These are phyloP conservation scores for Oryza glaberrima DNA, from an alignment of 176 grass and related monocot genomes.

Conservation along the genomic window DNA sequence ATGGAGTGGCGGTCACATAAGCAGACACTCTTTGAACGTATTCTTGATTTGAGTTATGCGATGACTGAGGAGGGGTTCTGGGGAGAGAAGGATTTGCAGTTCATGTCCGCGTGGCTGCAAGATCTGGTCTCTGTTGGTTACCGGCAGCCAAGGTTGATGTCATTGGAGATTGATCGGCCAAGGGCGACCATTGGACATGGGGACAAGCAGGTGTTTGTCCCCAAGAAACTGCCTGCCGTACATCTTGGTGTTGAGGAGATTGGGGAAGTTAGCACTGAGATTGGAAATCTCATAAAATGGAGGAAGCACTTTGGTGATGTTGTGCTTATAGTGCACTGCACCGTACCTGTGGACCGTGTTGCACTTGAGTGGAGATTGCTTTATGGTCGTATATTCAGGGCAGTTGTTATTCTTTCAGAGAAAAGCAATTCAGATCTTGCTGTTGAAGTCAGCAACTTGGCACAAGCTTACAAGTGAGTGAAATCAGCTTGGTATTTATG, in stretches of 20 bases:
- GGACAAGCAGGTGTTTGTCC: conserved; percentile 68
- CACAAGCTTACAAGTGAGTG: conserved; percentile 92
- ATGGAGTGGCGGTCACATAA: conserved; percentile 76
- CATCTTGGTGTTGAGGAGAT: conserved; percentile 90
- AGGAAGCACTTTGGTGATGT: conserved; percentile 91
- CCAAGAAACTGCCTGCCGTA: conserved; percentile 74
- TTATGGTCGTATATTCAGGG: conserved; percentile 86
- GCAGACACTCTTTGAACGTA: conserved; percentile 73
- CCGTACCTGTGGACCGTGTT: conserved; percentile 53
- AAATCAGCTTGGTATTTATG: conserved; percentile 25
- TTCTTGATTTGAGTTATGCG: conserved; percentile 80
- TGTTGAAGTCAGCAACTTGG: conserved; percentile 56
- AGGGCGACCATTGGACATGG: conserved; percentile 81
- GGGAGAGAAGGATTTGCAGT: conserved; percentile 68
- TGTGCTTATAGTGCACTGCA: conserved; percentile 75
- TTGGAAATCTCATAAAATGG: conserved; percentile 92
- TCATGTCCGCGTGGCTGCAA: conserved; percentile 83
- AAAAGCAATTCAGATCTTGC: conserved; percentile 66
- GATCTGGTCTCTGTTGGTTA: conserved; percentile 78
- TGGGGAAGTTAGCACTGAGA: conserved; percentile 74
- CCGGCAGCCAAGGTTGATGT: conserved; percentile 81
- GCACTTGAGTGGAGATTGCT: conserved; percentile 94
- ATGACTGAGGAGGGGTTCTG: conserved; percentile 90
- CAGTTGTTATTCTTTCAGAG: conserved; percentile 82
- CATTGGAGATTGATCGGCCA: conserved; percentile 69